Conservation (phyloP, 192 early-diverging fungal genomes). For the Geranomyces michiganensis region DNA sequence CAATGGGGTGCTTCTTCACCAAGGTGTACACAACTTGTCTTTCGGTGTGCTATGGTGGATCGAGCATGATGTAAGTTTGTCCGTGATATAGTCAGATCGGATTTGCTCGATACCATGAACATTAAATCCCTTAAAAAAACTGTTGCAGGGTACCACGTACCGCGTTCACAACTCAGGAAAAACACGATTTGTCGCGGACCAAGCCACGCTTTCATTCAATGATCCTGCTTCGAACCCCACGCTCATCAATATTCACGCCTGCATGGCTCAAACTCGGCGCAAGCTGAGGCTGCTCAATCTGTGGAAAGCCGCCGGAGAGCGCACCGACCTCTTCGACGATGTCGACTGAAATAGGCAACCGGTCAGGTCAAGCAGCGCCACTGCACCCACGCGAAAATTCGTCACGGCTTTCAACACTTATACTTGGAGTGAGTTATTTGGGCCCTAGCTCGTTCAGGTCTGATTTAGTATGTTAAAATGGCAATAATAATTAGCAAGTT, state of each 20-base stretch:
- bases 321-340: neutral
- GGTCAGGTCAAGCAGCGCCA: too few species aligned
- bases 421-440: too few species aligned
- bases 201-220: neutral
- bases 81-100: too few species aligned
- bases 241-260: neutral
- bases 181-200: neutral
- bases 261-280: neutral
- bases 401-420: too few species aligned
- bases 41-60: constrained; percentile 8
- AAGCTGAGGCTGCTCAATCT: neutral
- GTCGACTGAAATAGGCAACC: too few species aligned
- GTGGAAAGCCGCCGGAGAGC: constrained; percentile 15
- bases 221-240: neutral
- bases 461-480: too few species aligned
- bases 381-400: too few species aligned
- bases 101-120: too few species aligned
- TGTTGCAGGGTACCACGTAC: neutral
- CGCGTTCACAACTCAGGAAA: neutral
- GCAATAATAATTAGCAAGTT: too few species aligned
- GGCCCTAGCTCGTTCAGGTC: too few species aligned
- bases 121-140: too few species aligned
- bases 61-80: neutral
- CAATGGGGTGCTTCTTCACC: neutral
- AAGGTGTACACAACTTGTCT: neutral